A percentile compares a stretch with the other conserved stretches of the same genome.
Conservation (phyloP, 805 yeast genomes). For the Clavispora asparagi region DNA sequence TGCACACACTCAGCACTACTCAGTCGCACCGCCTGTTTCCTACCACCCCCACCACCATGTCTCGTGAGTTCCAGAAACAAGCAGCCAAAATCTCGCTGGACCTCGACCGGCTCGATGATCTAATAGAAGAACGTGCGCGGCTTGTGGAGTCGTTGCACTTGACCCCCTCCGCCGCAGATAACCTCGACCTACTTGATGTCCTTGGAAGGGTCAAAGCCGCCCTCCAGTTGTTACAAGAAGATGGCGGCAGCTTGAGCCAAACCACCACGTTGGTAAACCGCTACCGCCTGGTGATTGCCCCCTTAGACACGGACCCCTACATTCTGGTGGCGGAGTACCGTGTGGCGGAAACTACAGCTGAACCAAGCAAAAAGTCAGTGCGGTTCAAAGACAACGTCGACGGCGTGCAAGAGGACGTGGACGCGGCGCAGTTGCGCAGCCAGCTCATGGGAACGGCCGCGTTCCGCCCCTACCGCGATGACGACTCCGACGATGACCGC, state of each 20-base stretch:
- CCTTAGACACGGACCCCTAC: conserved; percentile 21
- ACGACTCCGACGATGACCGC: conserved; percentile 18
- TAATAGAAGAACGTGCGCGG: conserved; percentile 30
- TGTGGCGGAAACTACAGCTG: conserved; percentile 6
- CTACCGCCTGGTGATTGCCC: conserved; percentile 16
- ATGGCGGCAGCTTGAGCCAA: conserved; percentile 10
- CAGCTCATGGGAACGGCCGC: conserved; percentile 31
- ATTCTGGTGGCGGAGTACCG: conserved; percentile 28
- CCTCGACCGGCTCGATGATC: conserved; percentile 24
- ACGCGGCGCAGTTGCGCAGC: conserved; percentile 18
- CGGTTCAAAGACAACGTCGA: conserved; percentile 31
- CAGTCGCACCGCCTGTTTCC: background rate
- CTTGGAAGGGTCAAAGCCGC: conserved; percentile 23
- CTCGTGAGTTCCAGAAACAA: conserved; percentile 13
- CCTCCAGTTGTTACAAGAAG: conserved; percentile 26
- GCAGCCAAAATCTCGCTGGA: conserved; percentile 14
- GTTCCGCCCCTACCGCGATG: conserved; percentile 36
- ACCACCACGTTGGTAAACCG: conserved; percentile 2
- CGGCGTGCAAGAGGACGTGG: conserved; percentile 9
- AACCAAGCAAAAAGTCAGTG: conserved; percentile 24
- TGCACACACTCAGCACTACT: too few species aligned
- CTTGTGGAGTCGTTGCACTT: conserved; percentile 25
- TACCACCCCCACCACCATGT: conserved; percentile 6
- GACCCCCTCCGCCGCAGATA: conserved; percentile 36
- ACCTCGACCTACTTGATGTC: conserved; percentile 28